Evolutionary conservation across 176 grass and related monocot genomes (phyloP), one percentile per base, ranked within the genome.

Genomic region (Puccinellia tenuiflora): DNA sequence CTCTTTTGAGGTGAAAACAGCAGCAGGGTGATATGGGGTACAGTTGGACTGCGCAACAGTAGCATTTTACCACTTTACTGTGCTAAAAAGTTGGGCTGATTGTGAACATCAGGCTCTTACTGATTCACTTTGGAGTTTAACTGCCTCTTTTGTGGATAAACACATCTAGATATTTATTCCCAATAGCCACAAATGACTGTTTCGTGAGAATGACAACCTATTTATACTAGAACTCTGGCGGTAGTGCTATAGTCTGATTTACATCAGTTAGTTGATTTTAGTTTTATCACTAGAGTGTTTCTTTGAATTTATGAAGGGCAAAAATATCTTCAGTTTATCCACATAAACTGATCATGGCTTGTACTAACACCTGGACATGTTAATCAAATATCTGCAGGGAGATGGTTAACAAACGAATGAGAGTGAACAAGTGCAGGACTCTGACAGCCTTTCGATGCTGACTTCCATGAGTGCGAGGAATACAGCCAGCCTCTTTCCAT

Each of bases 371-470:
- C 69, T 76, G 4, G 2, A 20, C 21, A 64, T 55, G 1, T 17
- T 30, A 3, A 65, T 63, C 17, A 21, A 74, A 9, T 73, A 76
- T 80, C 42, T 82, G 51, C 85, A 97, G 95, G 83, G 88, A 89
- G 66, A 43, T 82, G 21, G 74, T 52, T 47, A 77, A 70, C 52
- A 89, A 83, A 67, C 87, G 17, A 87, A 85, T 60, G 85, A 88
- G 76, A 88, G 54, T n/a, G 82, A 84, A 39, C 81, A 56, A 68
- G 65, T 79, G 25, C 87, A 88, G 59, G 90, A 86, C 33, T 88
- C 93, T 0, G 76, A 88, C 45, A 86, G 20, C 54, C 83, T 92
- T 42, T 99, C 91, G 0, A 87, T 89, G 71, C 83, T 90, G 56
- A 89, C 82, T 51, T 86, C 93, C 22, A 81, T 89, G 69, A 90